A percentile compares a stretch with the other conserved stretches of the same genome.
Evolutionary conservation across 108 stramenopile genomes (phyloP).

Genomic region (Epithemia pelagica): DNA sequence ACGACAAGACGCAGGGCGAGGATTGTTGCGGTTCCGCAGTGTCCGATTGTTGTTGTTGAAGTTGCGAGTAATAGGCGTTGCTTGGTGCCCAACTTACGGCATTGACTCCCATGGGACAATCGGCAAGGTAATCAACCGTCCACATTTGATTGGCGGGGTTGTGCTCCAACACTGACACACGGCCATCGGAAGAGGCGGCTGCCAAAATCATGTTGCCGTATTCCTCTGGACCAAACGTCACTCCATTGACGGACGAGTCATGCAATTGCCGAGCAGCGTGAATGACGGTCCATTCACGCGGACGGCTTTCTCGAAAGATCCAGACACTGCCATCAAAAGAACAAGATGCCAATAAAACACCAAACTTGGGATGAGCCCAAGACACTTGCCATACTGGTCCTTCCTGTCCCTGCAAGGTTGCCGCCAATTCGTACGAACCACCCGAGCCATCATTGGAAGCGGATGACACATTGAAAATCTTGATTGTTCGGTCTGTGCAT

Average conservation of each 20-base stretch:
- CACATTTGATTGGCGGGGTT: slow-evolving; percentile 59
- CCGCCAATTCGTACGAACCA: slow-evolving; percentile 53
- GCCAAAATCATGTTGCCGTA: slow-evolving; percentile 63
- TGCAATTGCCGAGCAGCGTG: slow-evolving; percentile 58
- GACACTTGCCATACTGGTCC: slow-evolving; percentile 93
- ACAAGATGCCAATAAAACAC: slow-evolving; percentile 82
- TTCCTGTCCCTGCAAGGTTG: slow-evolving; percentile 73
- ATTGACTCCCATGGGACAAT: slow-evolving; percentile 82
- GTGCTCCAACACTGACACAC: slow-evolving; percentile 71
- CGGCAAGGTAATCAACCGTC: slow-evolving; percentile 66
- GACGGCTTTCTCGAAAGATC: slow-evolving; percentile 77
- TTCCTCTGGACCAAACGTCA: slow-evolving; percentile 86
- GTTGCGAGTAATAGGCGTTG: slow-evolving; percentile 28
- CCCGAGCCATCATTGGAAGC: slow-evolving; percentile 17
- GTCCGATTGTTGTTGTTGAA: neutral
- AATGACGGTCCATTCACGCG: slow-evolving; percentile 73
- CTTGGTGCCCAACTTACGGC: slow-evolving; percentile 86
- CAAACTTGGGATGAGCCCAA: slow-evolving; percentile 96
- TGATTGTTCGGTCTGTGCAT: slow-evolving; percentile 77
- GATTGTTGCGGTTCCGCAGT: slow-evolving; percentile 3
- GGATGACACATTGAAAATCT: slow-evolving; percentile 85
- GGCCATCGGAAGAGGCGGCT: slow-evolving; percentile 80
- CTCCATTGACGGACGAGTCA: slow-evolving; percentile 73
- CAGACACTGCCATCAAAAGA: slow-evolving; percentile 85
- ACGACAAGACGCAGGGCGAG: slow-evolving; percentile 33